These are phyloP conservation scores for Dendrothele bispora DNA, from an alignment of 768 basidiomycete species.

Conservation along the genomic window DNA sequence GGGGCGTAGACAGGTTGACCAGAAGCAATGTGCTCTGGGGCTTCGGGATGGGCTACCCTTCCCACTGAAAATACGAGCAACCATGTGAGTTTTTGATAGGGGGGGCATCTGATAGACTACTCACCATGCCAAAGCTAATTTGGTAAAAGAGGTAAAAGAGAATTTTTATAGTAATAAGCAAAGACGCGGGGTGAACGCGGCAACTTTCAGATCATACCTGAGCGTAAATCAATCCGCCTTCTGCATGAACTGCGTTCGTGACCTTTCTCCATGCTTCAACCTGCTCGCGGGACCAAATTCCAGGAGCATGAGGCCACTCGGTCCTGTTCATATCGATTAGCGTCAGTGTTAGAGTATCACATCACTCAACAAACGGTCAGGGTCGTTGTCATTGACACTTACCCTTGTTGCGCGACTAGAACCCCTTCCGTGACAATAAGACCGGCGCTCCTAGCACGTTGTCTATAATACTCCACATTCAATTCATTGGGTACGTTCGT, in stretches of 20 bases:
- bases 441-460: conserved; percentile 38
- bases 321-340: conserved; percentile 29
- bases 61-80: conserved; percentile 15
- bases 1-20: conserved; percentile 26
- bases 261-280: conserved; percentile 45
- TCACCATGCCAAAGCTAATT: conserved; percentile 12
- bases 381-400: conserved; percentile 1
- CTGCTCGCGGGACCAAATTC: conserved; percentile 47
- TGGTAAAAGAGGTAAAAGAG: conserved; percentile 6
- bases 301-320: conserved; percentile 45
- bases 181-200: neutral
- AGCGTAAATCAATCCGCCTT: conserved; percentile 41
- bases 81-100: neutral
- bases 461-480: conserved; percentile 41
- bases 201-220: conserved; percentile 31
- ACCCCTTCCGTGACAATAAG: conserved; percentile 41
- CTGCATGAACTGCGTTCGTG: conserved; percentile 45
- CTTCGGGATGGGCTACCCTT: conserved; percentile 22
- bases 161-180: neutral
- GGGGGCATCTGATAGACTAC: neutral
- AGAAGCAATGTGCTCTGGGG: conserved; percentile 25
- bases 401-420: conserved; percentile 44
- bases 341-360: conserved; percentile 4
- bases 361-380: neutral
- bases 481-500: conserved; percentile 35